Evolutionary conservation across 805 yeast species (phyloP).

Genomic region (Candida tibetensis): DNA sequence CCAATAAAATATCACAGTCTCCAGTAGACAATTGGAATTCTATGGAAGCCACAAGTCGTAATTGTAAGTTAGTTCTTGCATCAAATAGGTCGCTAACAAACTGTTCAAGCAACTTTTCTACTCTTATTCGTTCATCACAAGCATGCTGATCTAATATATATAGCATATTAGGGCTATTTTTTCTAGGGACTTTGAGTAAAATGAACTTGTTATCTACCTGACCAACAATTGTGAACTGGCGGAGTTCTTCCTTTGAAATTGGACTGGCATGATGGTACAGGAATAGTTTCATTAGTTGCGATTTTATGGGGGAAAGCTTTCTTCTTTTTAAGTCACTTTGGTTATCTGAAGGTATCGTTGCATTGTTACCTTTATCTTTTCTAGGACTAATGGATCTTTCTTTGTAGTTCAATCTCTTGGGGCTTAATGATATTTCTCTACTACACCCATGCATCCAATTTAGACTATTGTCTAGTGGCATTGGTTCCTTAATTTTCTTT

Average conservation of each 20-base stretch:
- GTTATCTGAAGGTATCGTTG: background rate
- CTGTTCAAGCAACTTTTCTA: conserved; percentile 49
- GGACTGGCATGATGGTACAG: background rate
- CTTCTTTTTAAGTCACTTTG: too few species aligned
- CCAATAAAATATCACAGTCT: conserved; percentile 26
- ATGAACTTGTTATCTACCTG: conserved; percentile 70
- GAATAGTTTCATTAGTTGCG: background rate
- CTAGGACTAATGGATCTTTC: background rate
- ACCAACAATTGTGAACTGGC: conserved; percentile 34
- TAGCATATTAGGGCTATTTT: conserved; percentile 22
- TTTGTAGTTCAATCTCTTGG: background rate
- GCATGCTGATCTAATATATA: conserved; percentile 77
- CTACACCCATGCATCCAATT: too few species aligned
- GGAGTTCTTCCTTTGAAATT: background rate
- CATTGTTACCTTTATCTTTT: background rate
- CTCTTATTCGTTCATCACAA: conserved; percentile 68
- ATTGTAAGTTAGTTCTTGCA: conserved; percentile 6
- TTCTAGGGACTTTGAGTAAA: conserved; percentile 26
- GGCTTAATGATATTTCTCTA: background rate
- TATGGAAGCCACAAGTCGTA: conserved; percentile 9
- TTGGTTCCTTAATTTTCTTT: background rate
- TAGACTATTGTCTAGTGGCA: too few species aligned
- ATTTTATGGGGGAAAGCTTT: too few species aligned
- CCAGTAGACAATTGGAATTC: conserved; percentile 15
- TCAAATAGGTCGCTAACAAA: conserved; percentile 28